phyloP scores from a whole-genome alignment of 78 protist species.

The Dictyostelium intermedium region DNA sequence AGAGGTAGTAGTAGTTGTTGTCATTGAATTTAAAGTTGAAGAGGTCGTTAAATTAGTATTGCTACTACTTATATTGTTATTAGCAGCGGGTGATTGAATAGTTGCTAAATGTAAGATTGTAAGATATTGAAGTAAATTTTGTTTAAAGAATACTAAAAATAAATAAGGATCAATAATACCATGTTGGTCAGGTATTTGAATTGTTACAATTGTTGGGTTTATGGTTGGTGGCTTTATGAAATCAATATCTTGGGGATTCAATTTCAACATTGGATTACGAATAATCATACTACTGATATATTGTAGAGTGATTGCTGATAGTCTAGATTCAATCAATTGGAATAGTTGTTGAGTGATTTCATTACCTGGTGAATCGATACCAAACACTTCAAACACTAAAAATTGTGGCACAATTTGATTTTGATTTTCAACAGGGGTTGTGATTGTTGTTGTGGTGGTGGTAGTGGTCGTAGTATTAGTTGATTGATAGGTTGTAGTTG shows the following conservation, averaged over 20 bases:
- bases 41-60: not conserved
- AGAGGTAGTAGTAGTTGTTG: not conserved
- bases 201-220: conserved; percentile 16
- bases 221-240: conserved; percentile 61
- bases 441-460: not conserved
- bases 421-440: not conserved
- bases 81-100: not conserved
- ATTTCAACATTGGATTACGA: conserved; percentile 75
- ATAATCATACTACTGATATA: conserved; percentile 21
- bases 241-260: conserved; percentile 63
- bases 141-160: conserved; percentile 57
- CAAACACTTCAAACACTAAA: conserved; percentile 43
- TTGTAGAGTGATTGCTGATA: conserved; percentile 31
- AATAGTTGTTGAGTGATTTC: conserved; percentile 65
- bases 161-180: conserved; percentile 26
- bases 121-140: conserved; percentile 55
- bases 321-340: conserved; percentile 51
- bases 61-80: not conserved
- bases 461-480: not conserved
- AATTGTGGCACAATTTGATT: not conserved
- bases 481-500: not conserved
- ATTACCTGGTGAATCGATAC: conserved; percentile 65
- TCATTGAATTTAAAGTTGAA: not conserved
- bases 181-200: conserved; percentile 2
- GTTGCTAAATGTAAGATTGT: conserved; percentile 28